Percentiles rank a stretch among this genome's conserved stretches.
Evolutionary conservation across 345 rosid species (phyloP).

Genomic region (Linum usitatissimum): DNA sequence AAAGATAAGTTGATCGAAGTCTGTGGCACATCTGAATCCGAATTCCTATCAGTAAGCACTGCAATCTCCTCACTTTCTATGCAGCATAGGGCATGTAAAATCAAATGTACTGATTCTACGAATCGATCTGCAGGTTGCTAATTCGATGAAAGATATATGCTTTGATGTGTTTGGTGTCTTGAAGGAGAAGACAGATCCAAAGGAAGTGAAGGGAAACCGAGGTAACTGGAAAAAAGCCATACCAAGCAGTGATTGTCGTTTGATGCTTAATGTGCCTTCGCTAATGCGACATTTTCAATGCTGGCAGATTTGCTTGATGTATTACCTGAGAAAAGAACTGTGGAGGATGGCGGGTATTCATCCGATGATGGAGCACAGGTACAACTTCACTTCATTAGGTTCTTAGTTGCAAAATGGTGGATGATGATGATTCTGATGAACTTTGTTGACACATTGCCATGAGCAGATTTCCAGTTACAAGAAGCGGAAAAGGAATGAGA

Average conservation of each 20-base stretch:
- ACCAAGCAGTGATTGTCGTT: background rate
- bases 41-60: slow-evolving; percentile 62
- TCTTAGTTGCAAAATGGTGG: too few relatives aligned
- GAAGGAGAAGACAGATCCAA: slow-evolving; percentile 39
- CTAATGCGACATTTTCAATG: background rate
- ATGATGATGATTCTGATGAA: background rate
- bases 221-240: slow-evolving; percentile 12
- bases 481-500: slow-evolving; percentile 49
- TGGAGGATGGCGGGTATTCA: slow-evolving; percentile 61
- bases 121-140: slow-evolving; percentile 32
- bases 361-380: slow-evolving; percentile 59
- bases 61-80: background rate
- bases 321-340: slow-evolving; percentile 60
- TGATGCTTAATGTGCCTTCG: background rate
- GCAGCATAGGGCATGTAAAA: background rate
- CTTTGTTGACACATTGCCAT: background rate
- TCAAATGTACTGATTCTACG: slow-evolving; percentile 1
- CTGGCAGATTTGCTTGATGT: slow-evolving; percentile 44
- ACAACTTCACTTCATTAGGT: background rate
- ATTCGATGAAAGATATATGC: slow-evolving; percentile 60
- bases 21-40: slow-evolving; percentile 83
- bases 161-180: slow-evolving; percentile 40
- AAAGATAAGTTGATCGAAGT: slow-evolving; percentile 73
- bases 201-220: slow-evolving; percentile 50
- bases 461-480: slow-evolving; percentile 59